Evolutionary conservation across 352 stramenopile species (phyloP), one percentile per base, ranked within the genome.

Genomic region (Phytopythium montanum): DNA sequence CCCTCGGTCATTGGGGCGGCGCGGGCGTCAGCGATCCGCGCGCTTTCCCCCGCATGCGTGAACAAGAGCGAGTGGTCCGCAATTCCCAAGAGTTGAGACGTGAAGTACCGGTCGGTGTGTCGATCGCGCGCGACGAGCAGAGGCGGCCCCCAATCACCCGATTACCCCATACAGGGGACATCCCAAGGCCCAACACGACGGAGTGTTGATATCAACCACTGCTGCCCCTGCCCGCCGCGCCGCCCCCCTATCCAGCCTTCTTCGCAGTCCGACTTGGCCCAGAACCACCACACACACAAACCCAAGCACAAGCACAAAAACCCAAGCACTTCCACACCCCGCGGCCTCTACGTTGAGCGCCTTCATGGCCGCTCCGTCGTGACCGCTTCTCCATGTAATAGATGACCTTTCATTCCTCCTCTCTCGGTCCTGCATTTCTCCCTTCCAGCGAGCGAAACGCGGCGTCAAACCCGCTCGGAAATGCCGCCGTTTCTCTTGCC

Each of bases 61-160:
- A 50, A 25, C 14, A 38, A 55, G 21, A 56, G 31, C 31, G 41
- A 41, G 34, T 54, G 48, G 48, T 54, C 48, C 48, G 26, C 44
- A 28, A 33, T 54, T 31, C 31, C 49, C 50, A 44, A 56, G 50
- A 34, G 50, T 38, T 34, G 50, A 56, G 34, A 56, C 50, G 50
- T 56, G 50, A 58, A 63, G 41, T 74, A 74, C 59, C 67, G 66
- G 66, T 74, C 66, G 66, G 66, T 74, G 63, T 65, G 66, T 74
- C 66, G 66, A 74, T 70, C 66, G 59, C 66, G 58, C 59, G 63
- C 59, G 66, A 56, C 51, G 59, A 18, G 12, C 53, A 59, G 21
- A 26, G 44, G 25, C 50, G 38, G 60, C 60, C 59, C 57, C 56
- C 54, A n/a, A 58, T 60, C 62, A 59, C 38, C 18, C 38, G 16